Evolutionary conservation across 1,139 yeast species (phyloP).

Genomic region (Blastobotrys arbuscula): DNA sequence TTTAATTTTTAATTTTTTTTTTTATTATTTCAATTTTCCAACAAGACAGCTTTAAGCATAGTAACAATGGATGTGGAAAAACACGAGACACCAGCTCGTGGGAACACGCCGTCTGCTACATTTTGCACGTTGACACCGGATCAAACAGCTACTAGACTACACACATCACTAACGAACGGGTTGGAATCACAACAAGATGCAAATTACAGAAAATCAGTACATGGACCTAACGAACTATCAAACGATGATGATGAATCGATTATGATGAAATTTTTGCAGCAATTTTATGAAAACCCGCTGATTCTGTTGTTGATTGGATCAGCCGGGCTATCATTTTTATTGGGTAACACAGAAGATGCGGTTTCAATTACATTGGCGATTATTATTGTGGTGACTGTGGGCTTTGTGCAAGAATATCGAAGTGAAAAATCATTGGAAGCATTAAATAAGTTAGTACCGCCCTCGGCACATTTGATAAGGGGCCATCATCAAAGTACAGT

Average conservation of each 20-base stretch:
- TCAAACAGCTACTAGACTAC: slow-evolving; percentile 55
- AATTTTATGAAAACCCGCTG: slow-evolving; percentile 84
- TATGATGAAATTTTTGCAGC: slow-evolving; percentile 60
- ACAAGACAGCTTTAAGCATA: not conserved
- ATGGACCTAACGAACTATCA: slow-evolving; percentile 72
- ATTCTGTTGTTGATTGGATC: slow-evolving; percentile 83
- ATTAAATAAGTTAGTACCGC: slow-evolving; percentile 84
- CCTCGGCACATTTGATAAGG: slow-evolving; percentile 84
- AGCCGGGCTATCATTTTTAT: slow-evolving; percentile 72
- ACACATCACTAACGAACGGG: slow-evolving; percentile 57
- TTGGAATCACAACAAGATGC: slow-evolving; percentile 64
- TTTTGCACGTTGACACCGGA: slow-evolving; percentile 56
- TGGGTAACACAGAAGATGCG: slow-evolving; percentile 95
- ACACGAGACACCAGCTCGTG: not conserved
- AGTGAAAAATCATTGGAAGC: slow-evolving; percentile 93
- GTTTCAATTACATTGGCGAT: slow-evolving; percentile 79
- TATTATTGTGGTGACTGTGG: slow-evolving; percentile 85
- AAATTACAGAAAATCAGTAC: slow-evolving; percentile 58
- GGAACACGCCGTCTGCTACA: slow-evolving; percentile 35
- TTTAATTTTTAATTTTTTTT: not conserved
- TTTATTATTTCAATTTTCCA: not conserved
- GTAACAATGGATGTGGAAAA: not conserved
- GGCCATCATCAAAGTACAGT: slow-evolving; percentile 62
- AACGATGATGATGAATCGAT: slow-evolving; percentile 74
- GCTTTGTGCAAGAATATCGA: slow-evolving; percentile 92